Evolutionary conservation across 1,139 yeast genomes (phyloP), one percentile per base, ranked within the genome.

Genomic region (Pichia sp.): DNA sequence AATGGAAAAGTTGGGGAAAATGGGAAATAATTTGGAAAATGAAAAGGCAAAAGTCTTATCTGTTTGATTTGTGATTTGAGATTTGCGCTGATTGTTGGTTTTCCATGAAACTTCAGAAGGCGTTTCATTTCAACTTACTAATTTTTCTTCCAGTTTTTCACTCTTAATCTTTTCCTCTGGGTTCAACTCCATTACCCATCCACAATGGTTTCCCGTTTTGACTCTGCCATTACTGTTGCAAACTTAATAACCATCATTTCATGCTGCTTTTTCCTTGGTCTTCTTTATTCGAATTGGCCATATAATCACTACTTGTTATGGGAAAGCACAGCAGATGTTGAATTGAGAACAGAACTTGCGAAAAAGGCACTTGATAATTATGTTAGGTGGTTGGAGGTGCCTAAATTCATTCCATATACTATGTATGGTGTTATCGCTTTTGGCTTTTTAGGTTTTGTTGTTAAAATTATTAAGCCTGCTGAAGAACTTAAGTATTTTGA

Each of bases 401-500:
- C 95, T 42, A 67, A 67, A 51, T 70, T 74, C 46, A 73, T 87
- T 46, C 80, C 80, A 62, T 78, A 84, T 63, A 75, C 80, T 30
- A 73, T 87, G 60, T 90, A 88, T 62, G 71, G 65, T 7, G 65
- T 73, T 22, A 56, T 70, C 4, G 70, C 63, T 1, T 53, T 89
- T 44, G 97, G 95, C 3, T 73, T 89, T 53, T 48, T 81, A 47
- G 96, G 96, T 14, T 73, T 84, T 54, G 75, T 86, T 60, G 77
- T 87, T 67, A 89, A 90, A 73, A 77, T 91, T 53, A 89, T 84
- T 73, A 87, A 86, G 71, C 97, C 98, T 19, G 69, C 79, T 49
- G 93, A 85, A 54, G 95, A 93, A 51, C 78, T 88, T 63, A 84
- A 84, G 67, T 79, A 86, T 67, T 91, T 93, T 67, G 99, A 93